phyloP scores from a whole-genome alignment of 208 protist genomes.

The Herpetomonas samuelpessoai region DNA sequence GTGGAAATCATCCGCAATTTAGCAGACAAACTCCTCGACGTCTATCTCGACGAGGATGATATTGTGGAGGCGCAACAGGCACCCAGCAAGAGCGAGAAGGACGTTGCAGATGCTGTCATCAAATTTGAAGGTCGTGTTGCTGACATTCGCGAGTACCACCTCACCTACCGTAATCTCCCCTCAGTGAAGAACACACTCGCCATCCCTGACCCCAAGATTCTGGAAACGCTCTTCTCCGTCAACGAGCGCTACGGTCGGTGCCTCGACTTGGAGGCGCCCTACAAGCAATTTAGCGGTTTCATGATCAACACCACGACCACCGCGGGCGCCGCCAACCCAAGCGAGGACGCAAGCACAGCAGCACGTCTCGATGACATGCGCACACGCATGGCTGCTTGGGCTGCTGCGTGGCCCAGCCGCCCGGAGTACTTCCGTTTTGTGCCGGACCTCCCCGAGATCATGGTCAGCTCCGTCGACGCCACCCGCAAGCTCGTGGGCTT shows the following conservation, averaged over 20 bases:
- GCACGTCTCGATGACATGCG: slow-evolving; percentile 2
- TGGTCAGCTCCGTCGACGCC: slow-evolving; percentile 51
- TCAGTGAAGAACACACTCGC: slow-evolving; percentile 42
- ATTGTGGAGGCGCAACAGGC: slow-evolving; percentile 61
- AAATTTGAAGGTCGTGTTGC: slow-evolving; percentile 75
- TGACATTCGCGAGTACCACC: slow-evolving; percentile 84
- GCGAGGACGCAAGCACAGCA: not conserved
- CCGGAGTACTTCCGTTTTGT: slow-evolving; percentile 77
- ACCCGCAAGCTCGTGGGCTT: slow-evolving; percentile 76
- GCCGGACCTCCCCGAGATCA: slow-evolving; percentile 34
- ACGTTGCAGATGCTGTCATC: slow-evolving; percentile 48
- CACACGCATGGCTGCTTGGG: slow-evolving; percentile 4
- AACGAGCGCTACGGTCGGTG: slow-evolving; percentile 65
- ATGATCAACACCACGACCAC: slow-evolving; percentile 58
- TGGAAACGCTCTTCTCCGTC: slow-evolving; percentile 57
- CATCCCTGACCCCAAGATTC: slow-evolving; percentile 39
- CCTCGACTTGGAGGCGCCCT: slow-evolving; percentile 76
- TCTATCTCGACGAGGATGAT: slow-evolving; percentile 86
- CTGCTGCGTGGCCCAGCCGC: slow-evolving; percentile 36
- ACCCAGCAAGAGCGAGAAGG: slow-evolving; percentile 39
- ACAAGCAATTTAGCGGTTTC: slow-evolving; percentile 70
- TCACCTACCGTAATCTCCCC: slow-evolving; percentile 65
- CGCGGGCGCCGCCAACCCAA: slow-evolving; percentile 12
- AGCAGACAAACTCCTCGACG: slow-evolving; percentile 77
- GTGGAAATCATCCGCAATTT: slow-evolving; percentile 35